Percentiles rank a stretch among this genome's conserved stretches.
phyloP scores from a whole-genome alignment of 2,329 filamentous ascomycete species.

The Alternaria burnsii region DNA sequence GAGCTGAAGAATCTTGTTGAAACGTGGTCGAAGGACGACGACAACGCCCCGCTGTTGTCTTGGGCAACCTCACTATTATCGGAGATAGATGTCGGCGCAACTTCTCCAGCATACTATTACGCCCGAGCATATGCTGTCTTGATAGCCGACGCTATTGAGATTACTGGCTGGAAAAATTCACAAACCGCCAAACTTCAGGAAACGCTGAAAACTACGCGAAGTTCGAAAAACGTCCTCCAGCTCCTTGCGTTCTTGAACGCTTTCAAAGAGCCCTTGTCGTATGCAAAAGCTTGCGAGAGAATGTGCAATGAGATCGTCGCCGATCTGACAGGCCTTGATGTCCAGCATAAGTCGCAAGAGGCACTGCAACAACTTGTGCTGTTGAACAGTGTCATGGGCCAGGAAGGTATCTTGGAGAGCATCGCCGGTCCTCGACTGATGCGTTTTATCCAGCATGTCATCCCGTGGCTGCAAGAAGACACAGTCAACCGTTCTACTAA shows the following conservation, averaged over 20 bases:
- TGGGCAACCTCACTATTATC: slow-evolving; percentile 38
- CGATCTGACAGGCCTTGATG: slow-evolving; percentile 64
- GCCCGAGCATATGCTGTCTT: slow-evolving; percentile 52
- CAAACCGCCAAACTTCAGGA: slow-evolving; percentile 50
- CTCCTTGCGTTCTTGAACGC: slow-evolving; percentile 59
- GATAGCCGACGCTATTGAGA: slow-evolving; percentile 52
- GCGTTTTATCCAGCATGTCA: slow-evolving; percentile 82
- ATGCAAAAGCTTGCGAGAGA: slow-evolving; percentile 58
- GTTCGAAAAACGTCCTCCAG: slow-evolving; percentile 54
- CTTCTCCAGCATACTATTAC: slow-evolving; percentile 52
- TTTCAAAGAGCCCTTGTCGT: slow-evolving; percentile 59
- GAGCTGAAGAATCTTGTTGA: slow-evolving; percentile 49
- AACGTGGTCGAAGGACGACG: slow-evolving; percentile 22
- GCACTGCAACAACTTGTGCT: slow-evolving; percentile 61
- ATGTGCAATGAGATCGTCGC: slow-evolving; percentile 69
- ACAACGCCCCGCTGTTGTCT: slow-evolving; percentile 33
- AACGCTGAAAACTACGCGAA: slow-evolving; percentile 42
- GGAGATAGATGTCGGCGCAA: slow-evolving; percentile 29
- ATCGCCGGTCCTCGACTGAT: slow-evolving; percentile 74
- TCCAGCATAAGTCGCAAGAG: slow-evolving; percentile 53
- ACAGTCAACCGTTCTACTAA: slow-evolving; percentile 60
- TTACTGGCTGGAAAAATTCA: slow-evolving; percentile 51
- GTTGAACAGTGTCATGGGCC: slow-evolving; percentile 63
- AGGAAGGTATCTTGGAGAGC: slow-evolving; percentile 57
- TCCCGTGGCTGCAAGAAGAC: slow-evolving; percentile 71